Percentiles rank a stretch among this genome's conserved stretches.
Conservation (phyloP, 2,329 filamentous ascomycete species). For the Ophiostoma montium region DNA sequence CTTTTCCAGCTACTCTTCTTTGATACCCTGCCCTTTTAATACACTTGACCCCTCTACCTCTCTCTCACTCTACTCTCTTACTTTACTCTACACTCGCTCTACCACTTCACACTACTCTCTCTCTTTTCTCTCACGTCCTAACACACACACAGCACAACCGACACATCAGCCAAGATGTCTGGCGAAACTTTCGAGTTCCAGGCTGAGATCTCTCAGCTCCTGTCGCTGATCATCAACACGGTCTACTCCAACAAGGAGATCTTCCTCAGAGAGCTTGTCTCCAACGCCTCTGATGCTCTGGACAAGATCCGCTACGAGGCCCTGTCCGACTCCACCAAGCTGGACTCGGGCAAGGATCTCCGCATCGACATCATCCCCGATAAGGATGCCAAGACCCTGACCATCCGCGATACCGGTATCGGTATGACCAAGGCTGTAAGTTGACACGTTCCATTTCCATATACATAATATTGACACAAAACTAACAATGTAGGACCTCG, state of each 20-base stretch:
- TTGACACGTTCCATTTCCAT: conserved; percentile 19
- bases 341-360: conserved; percentile 94
- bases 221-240: conserved; percentile 99
- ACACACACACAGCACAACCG: conserved; percentile 15
- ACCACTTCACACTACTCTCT: neutral
- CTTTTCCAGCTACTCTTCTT: neutral
- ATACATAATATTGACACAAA: too few species aligned
- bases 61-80: neutral
- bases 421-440: conserved; percentile 99
- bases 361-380: conserved; percentile 98
- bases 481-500: conserved; percentile 72
- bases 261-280: conserved; percentile 96
- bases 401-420: conserved; percentile 95
- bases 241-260: conserved; percentile 99
- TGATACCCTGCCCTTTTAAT: neutral
- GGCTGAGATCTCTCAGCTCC: conserved; percentile 99
- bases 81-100: neutral
- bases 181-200: conserved; percentile 98
- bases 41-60: neutral
- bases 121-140: too few species aligned
- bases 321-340: conserved; percentile 91
- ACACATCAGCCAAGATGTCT: conserved; percentile 60
- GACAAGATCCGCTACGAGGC: conserved; percentile 99
- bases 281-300: conserved; percentile 95
- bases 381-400: conserved; percentile 94